A percentile compares a stretch with the other conserved stretches of the same genome.
These are phyloP conservation scores for Botrytis pseudocinerea DNA, from an alignment of 2,329 filamentous ascomycete species.

Conservation along the genomic window DNA sequence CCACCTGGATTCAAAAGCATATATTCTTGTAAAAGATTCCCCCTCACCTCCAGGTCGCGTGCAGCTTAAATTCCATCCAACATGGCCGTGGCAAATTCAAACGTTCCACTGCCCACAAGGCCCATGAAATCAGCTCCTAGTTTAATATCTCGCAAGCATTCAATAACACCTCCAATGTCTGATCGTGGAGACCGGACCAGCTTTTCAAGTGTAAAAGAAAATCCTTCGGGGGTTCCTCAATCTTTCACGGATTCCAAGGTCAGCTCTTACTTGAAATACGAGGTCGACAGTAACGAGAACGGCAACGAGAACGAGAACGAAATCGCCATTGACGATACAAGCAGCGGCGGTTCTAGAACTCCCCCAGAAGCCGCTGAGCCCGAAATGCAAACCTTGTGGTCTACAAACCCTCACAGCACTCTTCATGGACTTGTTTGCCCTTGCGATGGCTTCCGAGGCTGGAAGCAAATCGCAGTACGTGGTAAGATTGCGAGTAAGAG, in stretches of 20 bases:
- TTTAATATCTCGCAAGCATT: slow-evolving; percentile 18
- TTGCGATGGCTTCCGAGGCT: slow-evolving; percentile 58
- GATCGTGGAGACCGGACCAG: slow-evolving; percentile 38
- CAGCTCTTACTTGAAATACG: slow-evolving; percentile 49
- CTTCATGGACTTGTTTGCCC: slow-evolving; percentile 61
- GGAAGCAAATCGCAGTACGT: slow-evolving; percentile 62
- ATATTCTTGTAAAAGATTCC: slow-evolving; percentile 1
- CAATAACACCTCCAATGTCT: slow-evolving; percentile 28
- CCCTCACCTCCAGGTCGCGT: slow-evolving; percentile 12
- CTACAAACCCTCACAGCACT: slow-evolving; percentile 51
- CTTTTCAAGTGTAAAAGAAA: slow-evolving; percentile 41
- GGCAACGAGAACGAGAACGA: slow-evolving; percentile 47
- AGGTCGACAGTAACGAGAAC: slow-evolving; percentile 32
- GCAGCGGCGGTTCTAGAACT: slow-evolving; percentile 20
- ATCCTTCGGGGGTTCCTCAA: slow-evolving; percentile 50
- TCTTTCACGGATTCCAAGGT: slow-evolving; percentile 64
- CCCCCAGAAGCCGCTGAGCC: slow-evolving; percentile 34
- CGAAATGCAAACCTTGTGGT: slow-evolving; percentile 28
- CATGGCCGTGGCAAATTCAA: slow-evolving; percentile 23
- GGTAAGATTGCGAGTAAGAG: slow-evolving; percentile 59
- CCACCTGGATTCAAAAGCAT: slow-evolving; percentile 11
- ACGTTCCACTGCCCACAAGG: slow-evolving; percentile 16
- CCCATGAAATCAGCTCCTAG: slow-evolving; percentile 20
- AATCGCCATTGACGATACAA: slow-evolving; percentile 48
- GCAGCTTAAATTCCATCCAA: not conserved